Percentiles rank a stretch among this genome's conserved stretches.
These are phyloP conservation scores for Thuja plicata DNA, from an alignment of 83 land plant genomes.

Conservation along the genomic window DNA sequence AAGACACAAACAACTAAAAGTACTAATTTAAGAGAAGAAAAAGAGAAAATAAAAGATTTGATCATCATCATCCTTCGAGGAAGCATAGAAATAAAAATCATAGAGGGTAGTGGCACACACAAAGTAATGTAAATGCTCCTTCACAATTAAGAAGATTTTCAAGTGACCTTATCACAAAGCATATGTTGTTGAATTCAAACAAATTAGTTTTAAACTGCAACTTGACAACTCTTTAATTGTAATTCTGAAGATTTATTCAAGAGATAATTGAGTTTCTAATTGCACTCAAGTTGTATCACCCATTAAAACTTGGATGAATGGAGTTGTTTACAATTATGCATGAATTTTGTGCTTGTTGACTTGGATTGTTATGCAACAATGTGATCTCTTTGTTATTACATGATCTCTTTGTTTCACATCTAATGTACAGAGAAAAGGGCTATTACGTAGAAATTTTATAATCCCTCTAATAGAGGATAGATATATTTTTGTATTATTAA, in stretches of 20 bases:
- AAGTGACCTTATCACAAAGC: slow-evolving; percentile 28
- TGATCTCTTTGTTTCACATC: background rate
- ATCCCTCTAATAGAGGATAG: too few relatives aligned
- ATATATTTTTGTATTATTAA: too few relatives aligned
- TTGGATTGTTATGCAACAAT: slow-evolving; percentile 34
- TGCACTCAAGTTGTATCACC: slow-evolving; percentile 28
- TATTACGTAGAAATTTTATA: too few relatives aligned
- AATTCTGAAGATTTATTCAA: slow-evolving; percentile 10
- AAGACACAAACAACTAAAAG: too few relatives aligned
- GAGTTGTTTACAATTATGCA: slow-evolving; percentile 44
- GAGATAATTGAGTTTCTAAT: slow-evolving; percentile 28
- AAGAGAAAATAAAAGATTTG: too few relatives aligned
- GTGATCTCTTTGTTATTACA: slow-evolving; percentile 6
- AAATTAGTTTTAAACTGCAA: slow-evolving; percentile 11
- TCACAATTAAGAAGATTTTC: background rate
- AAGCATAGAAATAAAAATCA: too few relatives aligned
- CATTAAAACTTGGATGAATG: slow-evolving; percentile 26
- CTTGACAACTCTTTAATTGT: slow-evolving; percentile 18
- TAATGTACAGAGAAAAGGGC: too few relatives aligned
- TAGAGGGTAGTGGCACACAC: too few relatives aligned
- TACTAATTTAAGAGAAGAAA: too few relatives aligned
- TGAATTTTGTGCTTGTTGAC: slow-evolving; percentile 46
- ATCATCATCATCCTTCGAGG: too few relatives aligned
- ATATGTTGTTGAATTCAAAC: slow-evolving; percentile 16
- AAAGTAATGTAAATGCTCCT: too few relatives aligned